Percentiles rank a stretch among this genome's conserved stretches.
phyloP scores from a whole-genome alignment of 768 basidiomycete genomes.

The Suillus decipiens region DNA sequence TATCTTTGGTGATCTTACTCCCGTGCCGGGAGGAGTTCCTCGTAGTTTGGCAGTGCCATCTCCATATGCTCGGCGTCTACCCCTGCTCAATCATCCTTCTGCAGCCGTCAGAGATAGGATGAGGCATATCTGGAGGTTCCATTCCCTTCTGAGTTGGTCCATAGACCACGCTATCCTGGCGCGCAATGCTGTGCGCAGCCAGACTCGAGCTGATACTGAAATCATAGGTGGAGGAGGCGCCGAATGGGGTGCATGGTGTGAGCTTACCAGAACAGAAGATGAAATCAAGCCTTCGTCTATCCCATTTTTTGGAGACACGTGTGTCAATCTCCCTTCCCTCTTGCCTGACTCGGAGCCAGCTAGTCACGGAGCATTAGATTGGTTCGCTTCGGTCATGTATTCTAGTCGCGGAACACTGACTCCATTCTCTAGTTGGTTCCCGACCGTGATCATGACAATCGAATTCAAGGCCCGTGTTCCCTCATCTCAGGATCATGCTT shows the following conservation, averaged over 20 bases:
- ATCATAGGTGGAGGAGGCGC: conserved; percentile 54
- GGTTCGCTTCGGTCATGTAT: conserved; percentile 17
- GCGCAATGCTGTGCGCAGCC: conserved; percentile 40
- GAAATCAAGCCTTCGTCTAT: conserved; percentile 48
- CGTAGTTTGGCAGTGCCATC: conserved; percentile 50
- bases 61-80: conserved; percentile 58
- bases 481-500: conserved; percentile 41
- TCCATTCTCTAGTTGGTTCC: conserved; percentile 50
- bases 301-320: conserved; percentile 59
- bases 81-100: conserved; percentile 56
- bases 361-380: conserved; percentile 19
- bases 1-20: conserved; percentile 53
- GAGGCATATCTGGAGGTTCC: conserved; percentile 37
- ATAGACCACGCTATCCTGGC: conserved; percentile 42
- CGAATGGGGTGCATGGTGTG: conserved; percentile 58
- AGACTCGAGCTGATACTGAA: conserved; percentile 37
- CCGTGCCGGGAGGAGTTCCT: conserved; percentile 19
- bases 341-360: conserved; percentile 48
- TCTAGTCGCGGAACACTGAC: background rate
- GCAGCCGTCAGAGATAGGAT: conserved; percentile 28
- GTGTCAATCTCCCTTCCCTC: conserved; percentile 45
- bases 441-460: conserved; percentile 59
- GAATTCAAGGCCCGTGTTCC: conserved; percentile 68
- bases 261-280: conserved; percentile 48
- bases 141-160: conserved; percentile 36